phyloP scores from a whole-genome alignment of 1,139 yeast genomes.

The Candida dubliniensis region DNA sequence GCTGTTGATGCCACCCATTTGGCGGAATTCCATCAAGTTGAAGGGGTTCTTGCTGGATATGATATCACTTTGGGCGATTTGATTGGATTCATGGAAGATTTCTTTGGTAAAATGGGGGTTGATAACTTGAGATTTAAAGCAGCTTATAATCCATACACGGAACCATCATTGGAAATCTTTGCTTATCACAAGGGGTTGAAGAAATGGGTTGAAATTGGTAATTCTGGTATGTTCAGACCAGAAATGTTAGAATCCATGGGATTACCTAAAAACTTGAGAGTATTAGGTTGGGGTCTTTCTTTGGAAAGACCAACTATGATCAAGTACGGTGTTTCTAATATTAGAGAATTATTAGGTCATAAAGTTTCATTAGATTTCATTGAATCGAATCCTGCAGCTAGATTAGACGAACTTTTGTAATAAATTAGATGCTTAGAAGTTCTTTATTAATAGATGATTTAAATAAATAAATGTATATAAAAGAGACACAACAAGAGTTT shows the following conservation, averaged over 20 bases:
- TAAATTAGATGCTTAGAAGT: not conserved
- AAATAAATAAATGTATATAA: too few relatives aligned
- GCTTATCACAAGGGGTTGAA: conserved; percentile 93
- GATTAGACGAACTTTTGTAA: conserved; percentile 65
- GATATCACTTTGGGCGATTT: conserved; percentile 92
- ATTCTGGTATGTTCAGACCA: conserved; percentile 99
- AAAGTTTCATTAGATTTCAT: conserved; percentile 91
- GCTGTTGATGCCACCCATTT: conserved; percentile 99
- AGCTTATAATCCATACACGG: conserved; percentile 98
- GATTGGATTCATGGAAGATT: conserved; percentile 97
- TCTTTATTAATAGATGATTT: too few relatives aligned
- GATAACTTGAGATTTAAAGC: conserved; percentile 94
- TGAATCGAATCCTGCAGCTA: conserved; percentile 95
- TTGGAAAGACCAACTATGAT: conserved; percentile 99
- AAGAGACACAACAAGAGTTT: too few relatives aligned
- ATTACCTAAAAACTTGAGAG: conserved; percentile 89
- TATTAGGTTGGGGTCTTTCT: conserved; percentile 96
- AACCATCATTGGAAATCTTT: conserved; percentile 96
- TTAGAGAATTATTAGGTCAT: conserved; percentile 92
- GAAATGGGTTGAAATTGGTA: conserved; percentile 99
- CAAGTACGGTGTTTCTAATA: conserved; percentile 92
- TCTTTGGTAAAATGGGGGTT: conserved; percentile 97
- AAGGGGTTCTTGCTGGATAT: conserved; percentile 98
- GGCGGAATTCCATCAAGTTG: conserved; percentile 99
- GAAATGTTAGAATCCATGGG: conserved; percentile 99